Evolutionary conservation across 441 rosid species (phyloP), one percentile per base, ranked within the genome.

Genomic region (Gossypium schwendimanii): DNA sequence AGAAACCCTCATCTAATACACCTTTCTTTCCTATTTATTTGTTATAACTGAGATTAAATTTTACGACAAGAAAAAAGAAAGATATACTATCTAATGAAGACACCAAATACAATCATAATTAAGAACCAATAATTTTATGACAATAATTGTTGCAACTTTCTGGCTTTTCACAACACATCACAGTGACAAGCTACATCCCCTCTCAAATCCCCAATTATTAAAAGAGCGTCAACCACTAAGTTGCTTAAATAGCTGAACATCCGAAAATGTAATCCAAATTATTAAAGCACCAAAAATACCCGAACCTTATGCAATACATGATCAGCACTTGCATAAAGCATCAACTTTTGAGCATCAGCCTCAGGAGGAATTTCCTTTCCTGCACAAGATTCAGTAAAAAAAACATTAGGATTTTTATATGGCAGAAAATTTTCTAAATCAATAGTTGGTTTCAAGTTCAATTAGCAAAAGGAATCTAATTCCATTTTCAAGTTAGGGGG

Each of bases 241-340:
- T 49, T 12, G 21, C 10, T 69, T 50, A 33, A 49, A 70, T 33
- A 54, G 36, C 28, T 1, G 41, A 20, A 53, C 18, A 59, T 21
- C 10, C 14, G 8, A 72, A 63, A 50, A 69, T 20, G 10, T 63
- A 20, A 75, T 54, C 17, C 23, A 17, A 41, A 49, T 69, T 10
- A 74, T 39, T 41, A 41, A 52, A 58, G 39, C 26, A 62, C 4
- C 10, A 58, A 0, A 47, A 77, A 81, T 72, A 64, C 61, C 66
- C 94, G 72, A 84, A 94, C 98, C 98, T 94, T 91, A 75, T 81
- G 83, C 71, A 94, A 78, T 70, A 87, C 84, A 77, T 89, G 92
- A 83, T 92, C 97, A 83, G 91, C 87, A 68, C 84, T 81, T 55
- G 94, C 91, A 79, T 75, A 74, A 74, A 87, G 84, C 86, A 90